Percentiles rank a stretch among this genome's conserved stretches.
phyloP scores from a whole-genome alignment of 2,329 filamentous ascomycete genomes.

The Lachnellula cervina region DNA sequence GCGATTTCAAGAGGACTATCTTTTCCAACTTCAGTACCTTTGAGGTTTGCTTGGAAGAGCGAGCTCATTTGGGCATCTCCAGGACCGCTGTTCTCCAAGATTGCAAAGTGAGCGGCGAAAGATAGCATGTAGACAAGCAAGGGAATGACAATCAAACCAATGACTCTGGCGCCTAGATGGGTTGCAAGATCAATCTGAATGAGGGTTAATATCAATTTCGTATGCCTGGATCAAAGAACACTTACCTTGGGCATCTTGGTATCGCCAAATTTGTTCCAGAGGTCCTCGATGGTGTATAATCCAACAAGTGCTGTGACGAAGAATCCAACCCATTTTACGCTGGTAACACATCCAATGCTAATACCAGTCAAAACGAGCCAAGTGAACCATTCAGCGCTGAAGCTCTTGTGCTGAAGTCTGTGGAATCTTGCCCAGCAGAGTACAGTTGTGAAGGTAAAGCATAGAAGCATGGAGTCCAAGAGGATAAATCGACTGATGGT shows the following conservation, averaged over 20 bases:
- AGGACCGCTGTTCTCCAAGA: conserved; percentile 88
- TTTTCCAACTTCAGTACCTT: conserved; percentile 88
- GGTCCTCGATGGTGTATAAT: conserved; percentile 90
- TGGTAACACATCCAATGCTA: conserved; percentile 96
- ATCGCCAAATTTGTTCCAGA: conserved; percentile 98
- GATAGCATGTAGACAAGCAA: conserved; percentile 91
- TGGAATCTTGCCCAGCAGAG: conserved; percentile 98
- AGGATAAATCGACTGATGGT: conserved; percentile 98
- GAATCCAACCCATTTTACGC: conserved; percentile 95
- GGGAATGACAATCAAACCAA: conserved; percentile 84
- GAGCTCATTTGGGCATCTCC: conserved; percentile 99
- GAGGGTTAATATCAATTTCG: conserved; percentile 20
- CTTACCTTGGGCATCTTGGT: conserved; percentile 79
- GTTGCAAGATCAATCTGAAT: conserved; percentile 58
- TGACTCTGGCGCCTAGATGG: conserved; percentile 73
- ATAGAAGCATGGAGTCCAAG: conserved; percentile 96
- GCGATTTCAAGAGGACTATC: conserved; percentile 92
- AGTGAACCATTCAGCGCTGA: conserved; percentile 85
- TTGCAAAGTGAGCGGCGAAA: conserved; percentile 90
- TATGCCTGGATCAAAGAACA: conserved; percentile 9
- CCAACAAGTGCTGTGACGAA: conserved; percentile 95
- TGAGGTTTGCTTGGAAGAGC: conserved; percentile 94
- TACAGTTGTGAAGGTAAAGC: conserved; percentile 96
- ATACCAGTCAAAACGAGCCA: conserved; percentile 93
- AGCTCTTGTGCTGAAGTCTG: conserved; percentile 76